Evolutionary conservation across 2,329 filamentous ascomycete genomes (phyloP).

Genomic region (Fusarium sp.): DNA sequence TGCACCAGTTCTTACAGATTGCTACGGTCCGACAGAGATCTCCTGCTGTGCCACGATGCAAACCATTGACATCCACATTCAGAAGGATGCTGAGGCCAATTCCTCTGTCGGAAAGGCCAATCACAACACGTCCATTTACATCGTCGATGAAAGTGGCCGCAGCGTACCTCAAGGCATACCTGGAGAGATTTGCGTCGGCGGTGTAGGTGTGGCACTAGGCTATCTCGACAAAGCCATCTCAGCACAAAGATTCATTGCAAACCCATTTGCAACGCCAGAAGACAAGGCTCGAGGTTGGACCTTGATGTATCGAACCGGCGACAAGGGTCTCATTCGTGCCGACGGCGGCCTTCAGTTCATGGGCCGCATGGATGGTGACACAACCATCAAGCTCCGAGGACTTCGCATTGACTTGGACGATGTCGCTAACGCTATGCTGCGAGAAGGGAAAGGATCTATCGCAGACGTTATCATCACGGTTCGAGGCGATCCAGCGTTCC

Average conservation of each 20-base stretch:
- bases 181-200: neutral
- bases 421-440: neutral
- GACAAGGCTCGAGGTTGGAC: neutral
- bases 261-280: neutral
- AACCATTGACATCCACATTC: fast-evolving
- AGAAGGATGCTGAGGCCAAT: fast-evolving
- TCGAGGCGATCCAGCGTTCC: neutral
- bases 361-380: constrained; percentile 2
- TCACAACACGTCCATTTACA: neutral
- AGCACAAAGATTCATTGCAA: neutral
- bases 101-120: neutral
- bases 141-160: neutral
- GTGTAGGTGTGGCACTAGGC: neutral
- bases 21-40: neutral
- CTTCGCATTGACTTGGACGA: neutral
- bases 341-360: constrained; percentile 5
- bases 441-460: neutral
- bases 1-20: neutral
- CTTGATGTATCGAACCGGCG: constrained; percentile 2
- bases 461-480: neutral
- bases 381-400: neutral
- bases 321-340: neutral
- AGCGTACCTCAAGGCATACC: neutral
- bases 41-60: constrained; percentile 4
- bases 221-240: neutral